Evolutionary conservation across 2,329 filamentous ascomycete species (phyloP).

Genomic region (Emergomyces orientalis): DNA sequence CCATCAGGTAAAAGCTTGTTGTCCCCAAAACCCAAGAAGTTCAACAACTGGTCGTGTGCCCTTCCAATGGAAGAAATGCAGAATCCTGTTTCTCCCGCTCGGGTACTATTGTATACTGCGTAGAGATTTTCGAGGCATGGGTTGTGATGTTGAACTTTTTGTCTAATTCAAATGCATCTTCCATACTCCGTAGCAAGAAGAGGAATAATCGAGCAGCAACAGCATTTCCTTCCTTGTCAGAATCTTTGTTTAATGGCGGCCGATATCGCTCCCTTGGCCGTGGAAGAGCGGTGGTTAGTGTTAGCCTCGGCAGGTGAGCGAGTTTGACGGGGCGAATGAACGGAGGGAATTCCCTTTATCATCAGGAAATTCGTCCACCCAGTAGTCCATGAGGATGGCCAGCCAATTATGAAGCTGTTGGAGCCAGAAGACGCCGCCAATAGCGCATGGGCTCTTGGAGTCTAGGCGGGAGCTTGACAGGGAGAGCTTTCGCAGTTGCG

Average conservation of each 20-base stretch:
- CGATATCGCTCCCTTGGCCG: neutral
- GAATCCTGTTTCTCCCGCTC: too few relatives aligned
- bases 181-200: too few relatives aligned
- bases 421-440: neutral
- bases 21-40: neutral
- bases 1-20: neutral
- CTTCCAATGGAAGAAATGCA: neutral
- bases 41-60: neutral
- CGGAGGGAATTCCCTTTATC: neutral
- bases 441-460: neutral
- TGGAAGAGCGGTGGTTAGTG: neutral
- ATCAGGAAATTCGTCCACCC: neutral
- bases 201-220: too few relatives aligned
- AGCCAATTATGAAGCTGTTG: neutral
- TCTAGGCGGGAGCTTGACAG: conserved; percentile 1
- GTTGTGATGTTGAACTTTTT: too few relatives aligned
- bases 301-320: neutral
- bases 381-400: neutral
- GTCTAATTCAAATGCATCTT: too few relatives aligned
- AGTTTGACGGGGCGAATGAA: neutral
- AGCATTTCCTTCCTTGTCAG: neutral
- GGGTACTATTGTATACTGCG: too few relatives aligned
- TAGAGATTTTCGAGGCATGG: too few relatives aligned
- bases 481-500: neutral
- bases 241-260: neutral